Conservation (phyloP, 805 yeast species). For the Lachancea dasiensis region DNA sequence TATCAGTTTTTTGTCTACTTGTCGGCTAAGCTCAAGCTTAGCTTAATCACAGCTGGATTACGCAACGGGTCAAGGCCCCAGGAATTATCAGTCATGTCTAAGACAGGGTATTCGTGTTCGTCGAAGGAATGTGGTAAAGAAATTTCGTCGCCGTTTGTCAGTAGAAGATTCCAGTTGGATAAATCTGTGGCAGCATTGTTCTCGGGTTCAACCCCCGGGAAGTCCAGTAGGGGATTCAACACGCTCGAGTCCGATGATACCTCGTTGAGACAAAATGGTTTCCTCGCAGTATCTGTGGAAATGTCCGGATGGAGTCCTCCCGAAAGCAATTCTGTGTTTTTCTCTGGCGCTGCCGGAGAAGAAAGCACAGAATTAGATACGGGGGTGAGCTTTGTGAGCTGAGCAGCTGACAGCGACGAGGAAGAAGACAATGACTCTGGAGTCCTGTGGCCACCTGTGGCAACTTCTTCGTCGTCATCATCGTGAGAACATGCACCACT, state of each 20-base stretch:
- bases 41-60: constrained; percentile 41
- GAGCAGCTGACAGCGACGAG: not conserved
- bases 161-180: constrained; percentile 11
- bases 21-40: constrained; percentile 1
- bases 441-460: not conserved
- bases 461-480: constrained; percentile 1
- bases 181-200: not conserved
- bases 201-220: not conserved
- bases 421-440: constrained; percentile 3
- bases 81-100: constrained; percentile 25
- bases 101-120: constrained; percentile 10
- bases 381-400: constrained; percentile 1
- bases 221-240: too few relatives aligned
- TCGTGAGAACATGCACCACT: not conserved
- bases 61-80: constrained; percentile 39
- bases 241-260: constrained; percentile 2
- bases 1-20: not conserved
- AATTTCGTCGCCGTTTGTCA: constrained; percentile 5
- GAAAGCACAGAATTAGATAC: not conserved
- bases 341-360: not conserved
- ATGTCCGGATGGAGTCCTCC: too few relatives aligned
- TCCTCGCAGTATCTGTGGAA: not conserved
- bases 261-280: not conserved
- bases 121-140: constrained; percentile 5
- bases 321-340: not conserved